Evolutionary conservation across 2,329 filamentous ascomycete species (phyloP), one percentile per base, ranked within the genome.

Genomic region (Nothophaeocryptopus gaeumannii): DNA sequence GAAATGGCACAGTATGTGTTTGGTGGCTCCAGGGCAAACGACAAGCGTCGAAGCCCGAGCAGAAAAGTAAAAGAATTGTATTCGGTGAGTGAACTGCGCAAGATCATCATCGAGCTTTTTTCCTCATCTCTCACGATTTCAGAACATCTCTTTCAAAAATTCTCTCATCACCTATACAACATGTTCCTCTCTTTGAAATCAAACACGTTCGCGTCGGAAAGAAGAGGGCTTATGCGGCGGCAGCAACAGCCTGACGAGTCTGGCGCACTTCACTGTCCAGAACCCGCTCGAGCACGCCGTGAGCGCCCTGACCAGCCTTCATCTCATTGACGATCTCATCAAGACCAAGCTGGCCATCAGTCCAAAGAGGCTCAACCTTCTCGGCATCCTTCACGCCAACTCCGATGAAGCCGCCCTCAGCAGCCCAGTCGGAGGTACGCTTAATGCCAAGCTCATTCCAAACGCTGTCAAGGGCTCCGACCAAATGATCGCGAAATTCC

Each of bases 381-480:
- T 76, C 71, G 12, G 78, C 78, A 41, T 77, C 78, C 50, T 85
- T 74, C 58, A 89, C 85, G 15, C 93, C 93, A 8, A 99, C 93
- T 45, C 92, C 93, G 51, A 97, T 88, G 72, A 97, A 96, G 7
- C 93, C 93, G 39, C 93, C 93, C 66, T 93, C 81, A 11, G 84
- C 82, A 29, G 88, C 87, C 93, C 93, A 99, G 64, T 95, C 87
- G 51, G 85, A 89, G 26, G 92, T 95, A 63, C 92, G 86, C 78
- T 95, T 96, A 73, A 96, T 91, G 54, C 83, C 84, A 2, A 99
- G 82, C 64, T 92, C 83, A 40, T 78, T 81, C 91, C 92, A 99
- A 52, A 99, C 92, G 61, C 82, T 80, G 62, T 96, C 88, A 31
- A 99, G 74, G 5, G 92, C 90, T 52, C 83, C 73, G 26, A 96